Evolutionary conservation across 179 eudicot species (phyloP).

Genomic region (Beta lomatogona): DNA sequence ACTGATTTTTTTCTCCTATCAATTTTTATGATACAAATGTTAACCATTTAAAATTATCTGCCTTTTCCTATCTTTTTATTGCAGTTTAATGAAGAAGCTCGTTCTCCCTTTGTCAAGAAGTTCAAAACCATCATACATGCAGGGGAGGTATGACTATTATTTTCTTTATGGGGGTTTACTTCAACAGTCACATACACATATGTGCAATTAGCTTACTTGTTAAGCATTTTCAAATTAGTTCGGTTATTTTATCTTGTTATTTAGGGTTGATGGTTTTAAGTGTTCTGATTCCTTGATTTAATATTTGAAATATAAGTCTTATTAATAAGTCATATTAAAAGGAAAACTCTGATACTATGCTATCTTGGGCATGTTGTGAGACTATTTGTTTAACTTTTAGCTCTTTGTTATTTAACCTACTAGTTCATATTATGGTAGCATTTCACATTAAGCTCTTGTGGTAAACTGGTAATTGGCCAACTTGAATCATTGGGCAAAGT

Average conservation of each 20-base stretch:
- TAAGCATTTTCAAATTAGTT: not conserved
- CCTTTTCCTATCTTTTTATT: constrained; percentile 21
- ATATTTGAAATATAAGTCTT: not conserved
- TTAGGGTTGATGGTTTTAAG: not conserved
- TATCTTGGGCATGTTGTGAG: not conserved
- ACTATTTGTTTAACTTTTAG: not conserved
- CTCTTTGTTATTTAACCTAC: not conserved
- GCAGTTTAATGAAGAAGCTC: constrained; percentile 97
- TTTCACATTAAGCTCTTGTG: no score
- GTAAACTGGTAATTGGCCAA: no score
- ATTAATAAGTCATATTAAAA: not conserved
- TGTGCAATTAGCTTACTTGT: not conserved
- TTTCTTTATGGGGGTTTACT: constrained; percentile 1
- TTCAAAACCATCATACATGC: constrained; percentile 93
- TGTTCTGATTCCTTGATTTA: not conserved
- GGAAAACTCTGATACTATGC: not conserved
- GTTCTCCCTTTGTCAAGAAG: constrained; percentile 94
- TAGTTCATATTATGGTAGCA: not conserved
- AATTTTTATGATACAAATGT: not conserved
- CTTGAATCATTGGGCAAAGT: not conserved
- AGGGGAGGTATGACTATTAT: constrained; percentile 69
- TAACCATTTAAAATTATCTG: not conserved
- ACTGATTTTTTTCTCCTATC: not conserved
- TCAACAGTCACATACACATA: not conserved
- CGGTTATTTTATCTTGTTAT: not conserved